Evolutionary conservation across 2,329 filamentous ascomycete species (phyloP), one percentile per base, ranked within the genome.

Genomic region (Verticillium isaacii): DNA sequence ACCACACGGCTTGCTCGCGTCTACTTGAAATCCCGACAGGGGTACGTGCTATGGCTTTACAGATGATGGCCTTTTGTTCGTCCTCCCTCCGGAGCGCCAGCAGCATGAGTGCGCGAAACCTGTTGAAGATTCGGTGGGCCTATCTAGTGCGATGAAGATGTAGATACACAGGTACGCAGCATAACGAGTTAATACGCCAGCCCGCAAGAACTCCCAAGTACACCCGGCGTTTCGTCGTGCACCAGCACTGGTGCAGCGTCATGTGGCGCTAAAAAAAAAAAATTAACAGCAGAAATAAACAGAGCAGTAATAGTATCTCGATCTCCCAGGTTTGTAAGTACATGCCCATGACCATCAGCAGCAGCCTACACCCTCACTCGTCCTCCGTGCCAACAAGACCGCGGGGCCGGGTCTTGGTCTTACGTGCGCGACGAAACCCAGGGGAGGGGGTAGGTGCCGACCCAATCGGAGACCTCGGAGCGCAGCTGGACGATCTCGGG

Each of bases 401-500:
- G 3, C 29, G 29, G 3, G 29, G 1, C 29, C 29, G 5, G 29
- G 45, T 25, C n/a, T 34, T 57, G 29, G 45, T 25, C n/a, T 34
- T 57, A 25, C 15, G 25, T 34, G 32, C 45, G 41, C 41, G 29
- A 45, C 15, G 58, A 54, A 59, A 85, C 81, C 89, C 89, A 92
- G 12, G 89, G 89, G 67, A 91, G 75, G 3, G 87, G 83, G 70
- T 91, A 92, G 1, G 88, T 91, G 59, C 88, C 85, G 12, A 91
- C 89, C 89, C 90, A 93, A 68, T 90, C 87, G 67, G 87, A 85
- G n/a, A 93, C 89, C 77, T 92, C 89, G 66, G 86, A 85, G 67
- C 86, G 83, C 68, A 93, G 77, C 77, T 91, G 87, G 25, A 91
- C 82, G 68, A 93, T 90, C 76, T 92, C 90, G 5, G 85, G 77